phyloP scores from a whole-genome alignment of 257 asterid species.

The Avicennia marina region DNA sequence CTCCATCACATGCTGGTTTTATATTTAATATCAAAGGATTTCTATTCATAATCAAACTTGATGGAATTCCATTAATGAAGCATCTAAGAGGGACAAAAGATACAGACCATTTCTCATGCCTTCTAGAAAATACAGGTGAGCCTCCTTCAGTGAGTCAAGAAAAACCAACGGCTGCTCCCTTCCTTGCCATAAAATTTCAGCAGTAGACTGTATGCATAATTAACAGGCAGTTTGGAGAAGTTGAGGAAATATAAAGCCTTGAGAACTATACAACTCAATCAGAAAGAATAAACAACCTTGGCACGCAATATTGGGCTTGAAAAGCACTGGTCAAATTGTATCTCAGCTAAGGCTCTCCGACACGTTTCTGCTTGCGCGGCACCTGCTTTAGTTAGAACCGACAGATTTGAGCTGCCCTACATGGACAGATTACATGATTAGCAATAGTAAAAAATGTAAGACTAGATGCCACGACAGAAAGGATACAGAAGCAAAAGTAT shows the following conservation, averaged over 20 bases:
- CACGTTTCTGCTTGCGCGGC: constrained; percentile 60
- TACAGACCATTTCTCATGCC: constrained; percentile 78
- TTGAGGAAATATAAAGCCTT: background rate
- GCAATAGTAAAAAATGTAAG: background rate
- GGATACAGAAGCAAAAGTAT: too few species aligned
- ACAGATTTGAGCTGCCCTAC: constrained; percentile 79
- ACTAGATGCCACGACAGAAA: background rate
- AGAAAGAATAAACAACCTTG: constrained; percentile 36
- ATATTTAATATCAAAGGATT: background rate
- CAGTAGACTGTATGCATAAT: constrained; percentile 69
- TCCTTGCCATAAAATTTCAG: constrained; percentile 72
- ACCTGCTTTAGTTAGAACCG: constrained; percentile 63
- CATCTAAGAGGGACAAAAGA: constrained; percentile 7
- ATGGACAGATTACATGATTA: constrained; percentile 8
- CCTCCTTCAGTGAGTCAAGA: constrained; percentile 76
- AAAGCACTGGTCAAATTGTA: constrained; percentile 64
- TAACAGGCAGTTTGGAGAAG: constrained; percentile 8
- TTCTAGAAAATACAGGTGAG: constrained; percentile 65
- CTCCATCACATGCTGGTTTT: background rate
- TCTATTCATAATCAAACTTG: background rate
- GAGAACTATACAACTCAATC: background rate
- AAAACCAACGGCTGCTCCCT: constrained; percentile 63
- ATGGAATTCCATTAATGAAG: background rate
- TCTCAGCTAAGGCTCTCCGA: constrained; percentile 43
- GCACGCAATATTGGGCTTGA: constrained; percentile 86